Conservation (phyloP, 306 rosid species). For the Elaeagnus macrophylla region DNA sequence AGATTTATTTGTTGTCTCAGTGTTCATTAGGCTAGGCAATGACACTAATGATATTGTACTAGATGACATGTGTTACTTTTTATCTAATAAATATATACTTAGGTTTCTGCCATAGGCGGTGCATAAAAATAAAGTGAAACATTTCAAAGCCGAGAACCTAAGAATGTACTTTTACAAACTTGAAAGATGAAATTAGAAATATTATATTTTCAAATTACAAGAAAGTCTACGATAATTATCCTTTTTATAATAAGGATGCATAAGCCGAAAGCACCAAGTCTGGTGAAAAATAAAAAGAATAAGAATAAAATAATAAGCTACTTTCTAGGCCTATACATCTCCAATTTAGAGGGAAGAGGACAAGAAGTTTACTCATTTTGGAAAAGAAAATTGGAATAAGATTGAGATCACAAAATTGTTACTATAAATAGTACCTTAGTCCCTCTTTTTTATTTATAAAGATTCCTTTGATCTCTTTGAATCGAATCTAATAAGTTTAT, state of each 20-base stretch:
- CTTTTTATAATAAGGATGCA: not conserved
- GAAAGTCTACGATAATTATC: not conserved
- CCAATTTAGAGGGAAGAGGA: slow-evolving; percentile 29
- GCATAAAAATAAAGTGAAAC: too few species aligned
- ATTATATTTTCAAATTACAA: not conserved
- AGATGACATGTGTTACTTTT: too few species aligned
- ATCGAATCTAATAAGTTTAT: too few species aligned
- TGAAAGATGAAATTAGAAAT: not conserved
- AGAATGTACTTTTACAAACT: too few species aligned
- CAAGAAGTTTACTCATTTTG: not conserved
- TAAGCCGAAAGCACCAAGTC: slow-evolving; percentile 45
- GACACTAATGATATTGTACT: too few species aligned
- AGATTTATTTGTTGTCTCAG: too few species aligned
- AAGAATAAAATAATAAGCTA: not conserved
- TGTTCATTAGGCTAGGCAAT: too few species aligned
- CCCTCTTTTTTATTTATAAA: slow-evolving; percentile 42
- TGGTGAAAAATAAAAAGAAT: not conserved
- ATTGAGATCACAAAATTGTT: slow-evolving; percentile 24
- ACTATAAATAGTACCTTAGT: slow-evolving; percentile 32
- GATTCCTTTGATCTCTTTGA: too few species aligned
- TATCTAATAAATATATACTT: too few species aligned
- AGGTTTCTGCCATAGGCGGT: too few species aligned
- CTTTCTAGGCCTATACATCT: slow-evolving; percentile 10
- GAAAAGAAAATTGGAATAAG: not conserved
- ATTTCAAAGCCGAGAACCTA: too few species aligned